Conservation (phyloP, 2,329 filamentous ascomycete species). For the Helotiales sp. region DNA sequence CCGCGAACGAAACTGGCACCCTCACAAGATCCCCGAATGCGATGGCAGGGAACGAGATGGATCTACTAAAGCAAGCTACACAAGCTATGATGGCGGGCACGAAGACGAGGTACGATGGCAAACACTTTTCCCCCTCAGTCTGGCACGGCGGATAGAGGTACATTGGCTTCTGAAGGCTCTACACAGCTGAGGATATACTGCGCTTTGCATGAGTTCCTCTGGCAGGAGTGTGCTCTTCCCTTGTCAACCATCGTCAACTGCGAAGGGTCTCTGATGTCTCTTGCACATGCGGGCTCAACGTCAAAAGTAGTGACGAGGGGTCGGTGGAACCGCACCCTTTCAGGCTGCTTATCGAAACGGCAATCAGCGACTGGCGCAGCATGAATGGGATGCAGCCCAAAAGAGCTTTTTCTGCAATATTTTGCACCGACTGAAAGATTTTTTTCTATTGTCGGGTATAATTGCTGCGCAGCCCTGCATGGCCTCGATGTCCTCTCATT, state of each 20-base stretch:
- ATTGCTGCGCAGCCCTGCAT: conserved; percentile 5
- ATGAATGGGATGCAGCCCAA: conserved; percentile 9
- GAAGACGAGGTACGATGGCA: conserved; percentile 37
- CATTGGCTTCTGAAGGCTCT: not conserved
- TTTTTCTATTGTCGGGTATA: conserved; percentile 21
- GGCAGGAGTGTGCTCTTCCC: not conserved
- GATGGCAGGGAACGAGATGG: conserved; percentile 34
- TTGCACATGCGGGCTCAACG: conserved; percentile 16
- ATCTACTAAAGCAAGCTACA: conserved; percentile 38
- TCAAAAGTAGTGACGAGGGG: conserved; percentile 32
- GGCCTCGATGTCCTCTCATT: conserved; percentile 1
- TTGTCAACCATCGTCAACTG: not conserved
- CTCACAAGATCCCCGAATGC: conserved; percentile 15
- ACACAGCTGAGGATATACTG: not conserved
- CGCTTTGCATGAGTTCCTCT: not conserved
- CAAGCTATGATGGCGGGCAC: conserved; percentile 37
- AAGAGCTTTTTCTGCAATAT: conserved; percentile 17
- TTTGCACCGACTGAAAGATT: conserved; percentile 15
- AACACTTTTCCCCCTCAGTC: conserved; percentile 11
- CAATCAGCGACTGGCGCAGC: conserved; percentile 27
- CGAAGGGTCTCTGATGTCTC: not conserved
- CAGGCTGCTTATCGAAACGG: conserved; percentile 29
- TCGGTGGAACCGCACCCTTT: conserved; percentile 10
- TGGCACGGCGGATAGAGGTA: not conserved
- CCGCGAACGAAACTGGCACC: conserved; percentile 13